Evolutionary conservation across 169 alveolate species (phyloP), one percentile per base, ranked within the genome.

Genomic region (Cardiosporidium cionae): DNA sequence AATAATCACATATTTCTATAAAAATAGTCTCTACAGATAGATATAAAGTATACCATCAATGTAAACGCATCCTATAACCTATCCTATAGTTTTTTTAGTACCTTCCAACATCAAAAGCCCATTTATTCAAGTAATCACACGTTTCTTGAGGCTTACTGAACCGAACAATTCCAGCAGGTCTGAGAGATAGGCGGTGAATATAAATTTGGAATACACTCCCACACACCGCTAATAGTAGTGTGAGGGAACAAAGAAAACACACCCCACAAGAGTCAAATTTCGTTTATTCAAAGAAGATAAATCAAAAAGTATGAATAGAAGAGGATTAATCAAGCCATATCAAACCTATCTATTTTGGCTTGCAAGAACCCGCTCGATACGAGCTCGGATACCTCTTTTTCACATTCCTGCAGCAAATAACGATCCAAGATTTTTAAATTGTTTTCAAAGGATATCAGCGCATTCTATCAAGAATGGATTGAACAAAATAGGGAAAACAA

Each of bases 141-240:
- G 72, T 37, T 6, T 52, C 52, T 23, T 74, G 34, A 25, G 32
- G 58, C 58, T 65, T 74, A 22, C 81, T 74, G 54, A 74, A 74
- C n/a, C 35, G 74, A 29, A 74, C 81, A 9, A 66, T 74, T 7
- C 75, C 36, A 9, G 81, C 74, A 25, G 81, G 81, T 22, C 81
- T 44, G 58, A n/a, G n/a, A 16, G n/a, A 44, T n/a, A n/a, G n/a
- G n/a, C n/a, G n/a, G n/a, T n/a, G n/a, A n/a, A n/a, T n/a, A n/a
- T n/a, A n/a, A n/a, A n/a, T n/a, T n/a, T n/a, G n/a, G n/a, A n/a
- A n/a, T n/a, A n/a, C n/a, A n/a, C n/a, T n/a, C n/a, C n/a, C n/a
- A n/a, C n/a, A n/a, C n/a, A n/a, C n/a, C n/a, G n/a, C n/a, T n/a
- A n/a, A n/a, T n/a, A n/a, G n/a, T n/a, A n/a, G n/a, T n/a, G n/a